Evolutionary conservation across 106 monocot genomes (phyloP).

Genomic region (Allium fistulosum): DNA sequence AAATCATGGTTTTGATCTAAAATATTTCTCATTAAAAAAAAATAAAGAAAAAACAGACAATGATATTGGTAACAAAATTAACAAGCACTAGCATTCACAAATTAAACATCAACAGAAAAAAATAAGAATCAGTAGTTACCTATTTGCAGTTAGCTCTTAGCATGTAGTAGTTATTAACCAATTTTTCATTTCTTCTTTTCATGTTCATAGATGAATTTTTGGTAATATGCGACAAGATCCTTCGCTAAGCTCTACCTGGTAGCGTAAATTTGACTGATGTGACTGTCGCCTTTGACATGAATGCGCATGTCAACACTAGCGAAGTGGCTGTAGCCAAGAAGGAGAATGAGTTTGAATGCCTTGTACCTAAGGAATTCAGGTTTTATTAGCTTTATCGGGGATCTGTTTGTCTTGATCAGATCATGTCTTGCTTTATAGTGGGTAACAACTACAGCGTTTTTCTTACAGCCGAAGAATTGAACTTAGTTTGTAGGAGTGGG

Average conservation of each 20-base stretch:
- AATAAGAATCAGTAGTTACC: too few relatives aligned
- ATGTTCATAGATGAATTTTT: constrained; percentile 17
- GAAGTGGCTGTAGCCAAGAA: constrained; percentile 9
- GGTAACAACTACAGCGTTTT: constrained; percentile 11
- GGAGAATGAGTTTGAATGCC: constrained; percentile 16
- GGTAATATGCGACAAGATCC: constrained; percentile 15
- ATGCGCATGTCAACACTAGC: constrained; percentile 16
- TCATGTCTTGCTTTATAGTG: constrained; percentile 12
- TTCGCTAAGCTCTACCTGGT: constrained; percentile 17
- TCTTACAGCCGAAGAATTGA: constrained; percentile 14
- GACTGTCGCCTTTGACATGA: constrained; percentile 5
- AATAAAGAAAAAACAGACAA: too few relatives aligned
- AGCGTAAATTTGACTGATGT: constrained; percentile 19
- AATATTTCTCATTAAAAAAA: too few relatives aligned
- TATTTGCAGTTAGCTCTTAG: too few relatives aligned
- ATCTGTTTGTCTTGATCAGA: constrained; percentile 14
- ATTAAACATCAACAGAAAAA: too few relatives aligned
- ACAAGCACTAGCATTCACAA: too few relatives aligned
- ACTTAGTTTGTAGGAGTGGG: neutral
- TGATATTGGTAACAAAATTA: too few relatives aligned
- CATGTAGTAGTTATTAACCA: too few relatives aligned
- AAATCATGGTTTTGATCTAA: too few relatives aligned
- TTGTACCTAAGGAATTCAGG: constrained; percentile 23
- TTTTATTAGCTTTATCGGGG: constrained; percentile 18
- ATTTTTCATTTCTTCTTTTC: constrained; percentile 14